These are phyloP conservation scores for Rutidosis leptorrhynchoides DNA, from an alignment of 129 eudicot genomes.

Conservation along the genomic window DNA sequence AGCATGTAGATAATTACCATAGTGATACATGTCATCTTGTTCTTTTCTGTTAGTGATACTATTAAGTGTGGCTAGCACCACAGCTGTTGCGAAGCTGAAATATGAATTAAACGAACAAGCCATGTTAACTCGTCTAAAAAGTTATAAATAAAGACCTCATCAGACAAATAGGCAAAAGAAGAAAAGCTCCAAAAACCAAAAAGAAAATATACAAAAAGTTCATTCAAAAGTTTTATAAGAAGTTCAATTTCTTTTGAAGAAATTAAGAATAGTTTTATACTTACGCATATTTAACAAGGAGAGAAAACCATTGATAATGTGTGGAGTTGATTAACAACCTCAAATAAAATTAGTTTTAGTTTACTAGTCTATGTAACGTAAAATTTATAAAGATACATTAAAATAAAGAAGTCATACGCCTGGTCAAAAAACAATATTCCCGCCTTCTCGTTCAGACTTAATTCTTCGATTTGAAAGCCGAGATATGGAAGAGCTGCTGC, in stretches of 20 bases:
- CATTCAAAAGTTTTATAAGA: background rate
- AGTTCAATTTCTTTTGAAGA: background rate
- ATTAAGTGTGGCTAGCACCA: slow-evolving; percentile 68
- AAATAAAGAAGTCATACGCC: slow-evolving; percentile 44
- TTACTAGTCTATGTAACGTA: too few species aligned
- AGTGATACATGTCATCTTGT: slow-evolving; percentile 76
- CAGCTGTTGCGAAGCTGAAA: slow-evolving; percentile 74
- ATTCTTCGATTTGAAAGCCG: slow-evolving; percentile 59
- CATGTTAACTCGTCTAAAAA: background rate
- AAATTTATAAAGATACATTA: background rate
- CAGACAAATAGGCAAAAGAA: background rate
- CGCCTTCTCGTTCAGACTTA: slow-evolving; percentile 84
- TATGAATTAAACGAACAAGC: slow-evolving; percentile 10
- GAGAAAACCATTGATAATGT: background rate
- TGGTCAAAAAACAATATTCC: slow-evolving; percentile 75
- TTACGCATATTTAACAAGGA: background rate
- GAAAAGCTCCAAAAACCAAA: background rate
- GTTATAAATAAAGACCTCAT: background rate
- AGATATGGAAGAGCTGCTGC: slow-evolving; percentile 64
- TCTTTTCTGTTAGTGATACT: slow-evolving; percentile 60
- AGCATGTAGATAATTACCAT: slow-evolving; percentile 47
- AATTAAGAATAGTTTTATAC: background rate
- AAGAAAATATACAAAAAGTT: background rate
- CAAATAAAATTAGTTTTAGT: background rate
- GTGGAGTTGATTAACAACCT: slow-evolving; percentile 12